Evolutionary conservation across 2,329 filamentous ascomycete species (phyloP).

Genomic region (Neonectria punicea): DNA sequence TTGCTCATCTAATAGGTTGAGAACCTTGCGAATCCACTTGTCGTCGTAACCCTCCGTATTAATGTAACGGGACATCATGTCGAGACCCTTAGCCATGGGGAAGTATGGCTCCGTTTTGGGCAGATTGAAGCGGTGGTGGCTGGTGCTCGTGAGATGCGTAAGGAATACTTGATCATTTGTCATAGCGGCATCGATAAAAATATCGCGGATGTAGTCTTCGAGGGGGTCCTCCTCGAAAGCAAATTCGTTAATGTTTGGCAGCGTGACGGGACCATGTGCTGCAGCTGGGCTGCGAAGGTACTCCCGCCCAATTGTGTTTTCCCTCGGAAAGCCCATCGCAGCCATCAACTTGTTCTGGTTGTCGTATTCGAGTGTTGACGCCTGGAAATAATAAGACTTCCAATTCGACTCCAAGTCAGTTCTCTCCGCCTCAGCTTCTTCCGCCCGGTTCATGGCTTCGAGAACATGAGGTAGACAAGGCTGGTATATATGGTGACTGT

Average conservation of each 20-base stretch:
- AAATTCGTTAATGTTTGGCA: conserved; percentile 50
- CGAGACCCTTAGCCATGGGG: conserved; percentile 39
- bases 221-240: conserved; percentile 46
- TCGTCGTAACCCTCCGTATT: conserved; percentile 48
- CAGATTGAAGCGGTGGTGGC: conserved; percentile 48
- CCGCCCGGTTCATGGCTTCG: conserved; percentile 46
- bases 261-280: conserved; percentile 44
- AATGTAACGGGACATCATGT: conserved; percentile 47
- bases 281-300: conserved; percentile 44
- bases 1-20: conserved; percentile 45
- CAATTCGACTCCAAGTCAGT: conserved; percentile 39
- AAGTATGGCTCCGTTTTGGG: conserved; percentile 44
- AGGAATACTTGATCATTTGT: conserved; percentile 48
- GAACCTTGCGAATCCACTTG: conserved; percentile 45
- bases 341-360: conserved; percentile 47
- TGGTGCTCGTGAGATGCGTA: conserved; percentile 50
- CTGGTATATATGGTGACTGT: conserved; percentile 54
- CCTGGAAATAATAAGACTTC: conserved; percentile 48
- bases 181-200: conserved; percentile 44
- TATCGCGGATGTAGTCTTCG: conserved; percentile 48
- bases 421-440: conserved; percentile 14
- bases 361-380: conserved; percentile 48
- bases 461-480: conserved; percentile 56
- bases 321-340: conserved; percentile 44
- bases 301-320: conserved; percentile 43